phyloP scores from a whole-genome alignment of 305 asterid genomes.

The Fraxinus angustifolia region DNA sequence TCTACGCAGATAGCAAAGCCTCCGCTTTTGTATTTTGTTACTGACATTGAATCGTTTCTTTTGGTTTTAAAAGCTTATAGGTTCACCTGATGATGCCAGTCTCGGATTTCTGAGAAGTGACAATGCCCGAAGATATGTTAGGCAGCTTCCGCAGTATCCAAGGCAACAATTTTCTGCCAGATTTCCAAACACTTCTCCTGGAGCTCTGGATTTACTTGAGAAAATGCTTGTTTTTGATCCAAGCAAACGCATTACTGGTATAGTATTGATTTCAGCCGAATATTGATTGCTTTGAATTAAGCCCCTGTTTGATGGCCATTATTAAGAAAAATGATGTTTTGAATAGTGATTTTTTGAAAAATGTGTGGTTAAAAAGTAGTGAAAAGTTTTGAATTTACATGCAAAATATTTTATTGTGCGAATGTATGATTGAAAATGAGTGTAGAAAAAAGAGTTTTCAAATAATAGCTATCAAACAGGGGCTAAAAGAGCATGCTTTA shows the following conservation, averaged over 20 bases:
- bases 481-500: neutral
- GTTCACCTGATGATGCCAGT: slow-evolving; percentile 65
- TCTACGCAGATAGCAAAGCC: neutral
- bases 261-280: neutral
- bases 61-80: slow-evolving; percentile 40
- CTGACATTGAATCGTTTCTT: neutral
- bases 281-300: neutral
- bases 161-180: slow-evolving; percentile 52
- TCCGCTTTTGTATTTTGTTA: neutral
- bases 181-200: slow-evolving; percentile 51
- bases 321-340: too few species aligned
- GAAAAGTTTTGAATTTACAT: too few species aligned
- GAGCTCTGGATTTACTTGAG: slow-evolving; percentile 55
- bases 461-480: too few species aligned
- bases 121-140: slow-evolving; percentile 60
- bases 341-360: too few species aligned
- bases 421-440: too few species aligned
- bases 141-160: slow-evolving; percentile 68
- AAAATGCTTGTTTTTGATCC: slow-evolving; percentile 58
- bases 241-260: slow-evolving; percentile 55
- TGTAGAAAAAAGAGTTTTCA: too few species aligned
- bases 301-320: too few species aligned
- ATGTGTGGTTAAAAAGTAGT: too few species aligned
- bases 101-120: slow-evolving; percentile 67
- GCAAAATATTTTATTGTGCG: too few species aligned